These are phyloP conservation scores for Yamadazyma nakazawae DNA, from an alignment of 805 yeast species.

Conservation along the genomic window DNA sequence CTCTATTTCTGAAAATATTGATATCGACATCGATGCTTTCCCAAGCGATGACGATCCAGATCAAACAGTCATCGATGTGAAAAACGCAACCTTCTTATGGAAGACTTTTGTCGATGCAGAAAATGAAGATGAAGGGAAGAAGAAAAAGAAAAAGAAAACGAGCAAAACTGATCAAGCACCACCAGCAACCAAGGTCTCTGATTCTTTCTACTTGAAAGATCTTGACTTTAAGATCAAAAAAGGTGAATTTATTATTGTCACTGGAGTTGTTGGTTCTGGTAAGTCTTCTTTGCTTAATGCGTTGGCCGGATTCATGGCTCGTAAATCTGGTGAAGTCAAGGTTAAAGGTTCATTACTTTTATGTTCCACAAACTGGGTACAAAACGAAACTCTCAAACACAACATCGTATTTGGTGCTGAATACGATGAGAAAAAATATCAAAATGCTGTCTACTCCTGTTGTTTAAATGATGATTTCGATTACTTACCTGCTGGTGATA, in stretches of 20 bases:
- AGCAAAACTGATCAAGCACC: conserved; percentile 1
- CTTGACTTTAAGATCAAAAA: conserved; percentile 15
- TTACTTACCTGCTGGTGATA: conserved; percentile 30
- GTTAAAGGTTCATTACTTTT: conserved; percentile 26
- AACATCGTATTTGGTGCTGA: conserved; percentile 29
- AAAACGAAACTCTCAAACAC: conserved; percentile 30
- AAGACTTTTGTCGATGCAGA: conserved; percentile 20
- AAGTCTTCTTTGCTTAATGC: conserved; percentile 36
- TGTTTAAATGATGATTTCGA: conserved; percentile 27
- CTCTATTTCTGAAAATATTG: conserved; percentile 29
- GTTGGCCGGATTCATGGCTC: conserved; percentile 36
- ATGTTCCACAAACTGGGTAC: conserved; percentile 35
- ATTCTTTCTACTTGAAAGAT: conserved; percentile 5
- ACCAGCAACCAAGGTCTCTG: not conserved
- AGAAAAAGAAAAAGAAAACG: conserved; percentile 4
- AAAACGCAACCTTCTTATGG: conserved; percentile 29
- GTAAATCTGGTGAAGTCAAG: conserved; percentile 24
- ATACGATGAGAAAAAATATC: conserved; percentile 21
- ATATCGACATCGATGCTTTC: conserved; percentile 21
- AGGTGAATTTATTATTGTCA: conserved; percentile 34
- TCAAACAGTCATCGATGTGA: conserved; percentile 19
- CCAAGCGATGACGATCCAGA: conserved; percentile 15
- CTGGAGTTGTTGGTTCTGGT: conserved; percentile 38
- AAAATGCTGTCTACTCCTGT: conserved; percentile 24
- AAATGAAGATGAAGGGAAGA: conserved; percentile 7